Evolutionary conservation across 2,329 filamentous ascomycete genomes (phyloP).

Genomic region (Alternaria novae-zelandiae): DNA sequence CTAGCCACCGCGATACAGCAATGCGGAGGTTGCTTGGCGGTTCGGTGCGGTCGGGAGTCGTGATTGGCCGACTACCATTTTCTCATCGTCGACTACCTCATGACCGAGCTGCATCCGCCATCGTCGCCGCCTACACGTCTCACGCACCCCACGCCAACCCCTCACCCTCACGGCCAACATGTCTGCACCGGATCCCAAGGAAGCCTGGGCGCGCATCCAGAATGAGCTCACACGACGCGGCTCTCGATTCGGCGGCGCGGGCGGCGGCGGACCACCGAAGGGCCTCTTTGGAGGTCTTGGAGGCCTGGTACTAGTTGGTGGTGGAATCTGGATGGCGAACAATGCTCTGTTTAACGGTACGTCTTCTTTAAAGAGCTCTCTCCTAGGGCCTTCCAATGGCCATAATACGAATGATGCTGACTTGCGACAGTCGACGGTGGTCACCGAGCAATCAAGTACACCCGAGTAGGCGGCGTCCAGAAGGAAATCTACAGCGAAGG

Average conservation of each 20-base stretch:
- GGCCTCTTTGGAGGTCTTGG: constrained; percentile 63
- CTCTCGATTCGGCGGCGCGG: constrained; percentile 56
- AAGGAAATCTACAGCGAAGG: constrained; percentile 97
- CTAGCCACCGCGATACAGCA: constrained; percentile 9
- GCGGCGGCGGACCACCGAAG: constrained; percentile 56
- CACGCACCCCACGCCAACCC: constrained; percentile 42
- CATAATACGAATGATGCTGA: constrained; percentile 23
- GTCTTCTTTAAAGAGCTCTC: constrained; percentile 11
- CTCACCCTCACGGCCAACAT: constrained; percentile 27
- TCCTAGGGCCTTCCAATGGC: background rate
- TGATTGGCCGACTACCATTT: constrained; percentile 36
- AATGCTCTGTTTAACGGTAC: constrained; percentile 74
- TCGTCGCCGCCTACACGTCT: constrained; percentile 33
- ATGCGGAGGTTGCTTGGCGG: constrained; percentile 25
- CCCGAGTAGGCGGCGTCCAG: constrained; percentile 86
- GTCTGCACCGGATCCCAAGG: constrained; percentile 62
- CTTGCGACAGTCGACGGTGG: constrained; percentile 81
- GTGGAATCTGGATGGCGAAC: constrained; percentile 62
- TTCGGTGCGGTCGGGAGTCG: constrained; percentile 26
- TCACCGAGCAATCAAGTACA: constrained; percentile 98
- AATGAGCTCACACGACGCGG: constrained; percentile 60
- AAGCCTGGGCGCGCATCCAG: constrained; percentile 71
- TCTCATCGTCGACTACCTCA: constrained; percentile 39
- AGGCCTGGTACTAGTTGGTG: constrained; percentile 61
- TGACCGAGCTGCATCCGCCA: constrained; percentile 28